Evolutionary conservation across 139 green algal genomes (phyloP), one percentile per base, ranked within the genome.

Genomic region (Tetraselmis chui): DNA sequence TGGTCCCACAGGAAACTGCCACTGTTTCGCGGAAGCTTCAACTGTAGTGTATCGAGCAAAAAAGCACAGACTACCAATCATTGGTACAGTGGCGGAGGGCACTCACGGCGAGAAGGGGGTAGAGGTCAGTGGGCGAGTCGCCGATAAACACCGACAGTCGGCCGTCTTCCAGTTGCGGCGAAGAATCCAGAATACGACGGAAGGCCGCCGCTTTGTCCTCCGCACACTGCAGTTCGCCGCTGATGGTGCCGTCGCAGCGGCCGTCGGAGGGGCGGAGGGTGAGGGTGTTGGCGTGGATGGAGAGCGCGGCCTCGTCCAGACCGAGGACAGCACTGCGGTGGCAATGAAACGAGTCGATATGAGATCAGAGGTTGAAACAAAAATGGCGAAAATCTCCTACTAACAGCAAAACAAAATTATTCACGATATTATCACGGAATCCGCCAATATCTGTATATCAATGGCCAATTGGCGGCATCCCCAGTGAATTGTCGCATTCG

Each of bases 121-220:
- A 81, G n/a, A 92, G 23, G 83, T 93, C 90, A n/a, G 89, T 89
- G 30, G 87, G 78, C 0, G 87, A 91, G 82, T 93, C 90, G 0
- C 90, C 90, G 18, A 93, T 78, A 78, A 89, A 92, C 5, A 92
- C 87, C 30, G 85, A 82, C 77, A 28, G 67, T 2, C 76, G 82
- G 58, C 30, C 81, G 11, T 67, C 45, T 67, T 67, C 45, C 45
- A 18, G 18, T 18, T 25, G 45, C 45, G 45, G 11, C 45, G 45
- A 5, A 18, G 11, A 25, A 18, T 5, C 45, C 45, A 67, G 45
- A 5, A 67, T 5, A 5, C 18, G 45, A 5, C 18, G 45, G 45
- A 67, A 67, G 45, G 45, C 45, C 11, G 45, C 45, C 45, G 45
- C 18, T 18, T 67, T 67, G 45, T 67, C 45, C 11, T 67, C 45